A percentile compares a stretch with the other conserved stretches of the same genome.
Evolutionary conservation across 495 filamentous ascomycete genomes (phyloP).

Genomic region (Hypoxylon lenormandii): DNA sequence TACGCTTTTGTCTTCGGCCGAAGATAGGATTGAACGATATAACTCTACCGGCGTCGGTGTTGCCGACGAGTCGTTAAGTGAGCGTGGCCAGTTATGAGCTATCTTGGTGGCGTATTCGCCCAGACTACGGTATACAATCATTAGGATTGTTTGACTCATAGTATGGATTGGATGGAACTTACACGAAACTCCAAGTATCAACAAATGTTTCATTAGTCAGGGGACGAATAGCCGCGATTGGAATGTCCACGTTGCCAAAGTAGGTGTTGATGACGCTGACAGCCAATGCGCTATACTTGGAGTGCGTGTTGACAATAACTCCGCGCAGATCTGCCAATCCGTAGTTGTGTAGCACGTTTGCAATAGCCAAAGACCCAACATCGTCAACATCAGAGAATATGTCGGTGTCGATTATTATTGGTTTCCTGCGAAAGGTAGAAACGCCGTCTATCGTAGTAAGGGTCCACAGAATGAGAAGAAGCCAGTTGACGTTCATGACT

Average conservation of each 20-base stretch:
- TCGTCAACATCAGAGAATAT: conserved; percentile 61
- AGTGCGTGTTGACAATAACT: conserved; percentile 60
- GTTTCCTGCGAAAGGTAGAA: conserved; percentile 12
- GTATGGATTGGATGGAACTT: conserved; percentile 43
- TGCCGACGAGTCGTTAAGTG: conserved; percentile 51
- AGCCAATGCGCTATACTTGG: conserved; percentile 57
- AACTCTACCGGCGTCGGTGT: conserved; percentile 58
- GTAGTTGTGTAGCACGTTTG: conserved; percentile 48
- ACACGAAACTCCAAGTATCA: conserved; percentile 51
- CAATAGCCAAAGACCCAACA: conserved; percentile 53
- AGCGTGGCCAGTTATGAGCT: conserved; percentile 55
- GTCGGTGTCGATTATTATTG: conserved; percentile 57
- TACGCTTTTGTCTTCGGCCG: conserved; percentile 53
- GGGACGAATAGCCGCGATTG: conserved; percentile 56
- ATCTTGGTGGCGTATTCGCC: conserved; percentile 55
- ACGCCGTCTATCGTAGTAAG: background rate
- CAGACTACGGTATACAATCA: conserved; percentile 2
- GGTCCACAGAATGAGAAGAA: background rate
- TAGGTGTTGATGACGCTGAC: conserved; percentile 58
- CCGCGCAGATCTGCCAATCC: conserved; percentile 53
- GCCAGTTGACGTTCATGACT: conserved; percentile 10
- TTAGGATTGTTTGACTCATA: conserved; percentile 6
- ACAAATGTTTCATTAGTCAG: conserved; percentile 59
- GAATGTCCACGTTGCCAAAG: conserved; percentile 53
- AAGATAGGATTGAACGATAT: conserved; percentile 57